These are phyloP conservation scores for Cyphellophora europaea DNA, from an alignment of 2,329 filamentous ascomycete species.

Conservation along the genomic window DNA sequence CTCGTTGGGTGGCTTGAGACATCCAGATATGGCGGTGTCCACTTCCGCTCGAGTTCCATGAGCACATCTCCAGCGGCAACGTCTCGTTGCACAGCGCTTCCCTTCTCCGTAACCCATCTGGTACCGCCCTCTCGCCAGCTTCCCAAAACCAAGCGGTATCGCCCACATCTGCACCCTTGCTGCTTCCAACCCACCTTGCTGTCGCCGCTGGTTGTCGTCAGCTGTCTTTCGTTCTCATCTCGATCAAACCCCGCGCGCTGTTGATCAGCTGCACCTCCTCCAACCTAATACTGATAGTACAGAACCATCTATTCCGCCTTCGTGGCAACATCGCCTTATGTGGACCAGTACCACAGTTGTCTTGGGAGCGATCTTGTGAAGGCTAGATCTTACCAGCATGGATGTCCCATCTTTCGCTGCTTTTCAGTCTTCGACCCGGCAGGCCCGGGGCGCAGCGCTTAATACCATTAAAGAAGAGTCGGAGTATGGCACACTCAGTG, in stretches of 20 bases:
- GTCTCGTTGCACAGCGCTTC: no score
- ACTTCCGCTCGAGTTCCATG: no score
- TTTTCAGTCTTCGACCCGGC: constrained; percentile 46
- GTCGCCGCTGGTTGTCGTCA: constrained; percentile 1
- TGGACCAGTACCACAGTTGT: background rate
- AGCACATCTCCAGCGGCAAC: no score
- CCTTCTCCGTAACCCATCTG: no score
- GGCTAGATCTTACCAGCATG: constrained; percentile 16
- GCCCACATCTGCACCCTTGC: no score
- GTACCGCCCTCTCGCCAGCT: no score
- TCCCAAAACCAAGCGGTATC: no score
- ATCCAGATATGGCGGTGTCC: no score
- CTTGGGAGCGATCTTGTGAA: constrained; percentile 4
- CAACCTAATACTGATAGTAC: background rate
- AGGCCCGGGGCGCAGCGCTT: constrained; percentile 48
- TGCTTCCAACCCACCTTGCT: constrained; percentile 1
- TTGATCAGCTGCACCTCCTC: constrained; percentile 1
- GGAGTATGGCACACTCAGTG: constrained; percentile 19
- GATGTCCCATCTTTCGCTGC: constrained; percentile 37
- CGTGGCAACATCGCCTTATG: background rate
- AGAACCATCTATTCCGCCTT: background rate
- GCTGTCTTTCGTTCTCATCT: constrained; percentile 2
- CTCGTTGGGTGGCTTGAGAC: no score
- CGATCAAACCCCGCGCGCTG: background rate
- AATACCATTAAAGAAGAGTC: constrained; percentile 58